Evolutionary conservation across 2,329 filamentous ascomycete genomes (phyloP), one percentile per base, ranked within the genome.

Genomic region (Aspergillus eucalypticola): DNA sequence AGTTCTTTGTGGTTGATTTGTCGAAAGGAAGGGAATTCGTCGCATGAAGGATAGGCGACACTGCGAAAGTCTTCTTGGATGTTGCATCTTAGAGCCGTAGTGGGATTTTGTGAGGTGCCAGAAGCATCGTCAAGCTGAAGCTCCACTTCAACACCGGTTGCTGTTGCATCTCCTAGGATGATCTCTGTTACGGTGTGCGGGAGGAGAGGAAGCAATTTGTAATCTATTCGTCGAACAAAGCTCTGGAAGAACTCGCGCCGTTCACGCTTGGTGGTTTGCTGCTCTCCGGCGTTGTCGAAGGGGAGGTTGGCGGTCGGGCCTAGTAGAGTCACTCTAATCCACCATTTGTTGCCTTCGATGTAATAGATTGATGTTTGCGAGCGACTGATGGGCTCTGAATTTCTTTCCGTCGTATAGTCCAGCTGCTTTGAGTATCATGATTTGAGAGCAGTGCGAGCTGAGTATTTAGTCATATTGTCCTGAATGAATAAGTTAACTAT

Each of bases 141-240:
- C 13, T 59, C 56, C 51, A n/a, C 3, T 27, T 59, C 19, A 25
- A n/a, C 23, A 13, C 48, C 41, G 21, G 49, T 52, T 52, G 41
- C 56, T 56, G 52, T 29, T 11, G 38, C 17, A 3, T 55, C 56
- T 58, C 46, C 60, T 32, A 69, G 32, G 5, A 66, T 57, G 8
- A 68, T 1, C 50, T 69, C 62, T 53, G 64, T 68, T 13, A 69
- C 56, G 29, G 66, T 67, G 50, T 69, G 38, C 32, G 59, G 35
- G 17, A 70, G 54, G 52, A 66, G 66, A 44, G 53, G 25, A 15
- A 68, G 50, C 3, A 44, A 54, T 27, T 56, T 41, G 52, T 60
- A 67, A 58, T 67, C 35, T 11, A 68, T 66, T 17, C 27, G 55
- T 10, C 8, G 62, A 11, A 65, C 38, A 49, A 68, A 60, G 35